These are phyloP conservation scores for Azolla pinnata DNA, from an alignment of 75 land plant species.

Conservation along the genomic window DNA sequence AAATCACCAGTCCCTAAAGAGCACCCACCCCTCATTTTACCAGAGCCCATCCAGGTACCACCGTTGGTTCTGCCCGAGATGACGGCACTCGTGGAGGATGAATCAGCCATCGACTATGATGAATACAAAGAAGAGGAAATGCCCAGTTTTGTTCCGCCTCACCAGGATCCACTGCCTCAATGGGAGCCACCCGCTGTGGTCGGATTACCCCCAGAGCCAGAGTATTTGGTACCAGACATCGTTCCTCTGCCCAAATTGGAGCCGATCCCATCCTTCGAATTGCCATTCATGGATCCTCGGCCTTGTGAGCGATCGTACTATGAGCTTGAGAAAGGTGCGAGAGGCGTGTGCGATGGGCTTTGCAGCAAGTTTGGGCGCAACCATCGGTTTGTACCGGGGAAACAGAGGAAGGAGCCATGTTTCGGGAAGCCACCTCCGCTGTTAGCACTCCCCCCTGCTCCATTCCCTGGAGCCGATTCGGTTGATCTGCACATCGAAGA, in stretches of 20 bases:
- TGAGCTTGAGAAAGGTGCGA: conserved; percentile 6
- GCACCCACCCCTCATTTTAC: conserved; percentile 10
- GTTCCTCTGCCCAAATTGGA: conserved; percentile 11
- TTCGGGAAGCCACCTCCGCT: conserved; percentile 12
- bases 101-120: conserved; percentile 9
- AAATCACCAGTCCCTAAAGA: conserved; percentile 4
- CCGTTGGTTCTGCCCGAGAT: conserved; percentile 8
- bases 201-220: conserved; percentile 7
- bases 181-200: conserved; percentile 5
- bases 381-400: conserved; percentile 2
- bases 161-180: conserved; percentile 6
- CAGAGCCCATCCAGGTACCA: conserved; percentile 8
- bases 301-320: conserved; percentile 25
- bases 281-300: conserved; percentile 10
- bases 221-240: not conserved
- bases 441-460: conserved; percentile 5
- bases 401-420: conserved; percentile 10
- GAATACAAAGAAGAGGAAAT: conserved; percentile 7
- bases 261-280: conserved; percentile 8
- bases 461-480: conserved; percentile 1
- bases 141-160: conserved; percentile 6
- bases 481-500: not conserved
- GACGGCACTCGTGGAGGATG: conserved; percentile 12
- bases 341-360: conserved; percentile 13
- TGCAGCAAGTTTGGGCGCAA: conserved; percentile 13